phyloP scores from a whole-genome alignment of 208 protist genomes.

The Trypanosoma caninum region DNA sequence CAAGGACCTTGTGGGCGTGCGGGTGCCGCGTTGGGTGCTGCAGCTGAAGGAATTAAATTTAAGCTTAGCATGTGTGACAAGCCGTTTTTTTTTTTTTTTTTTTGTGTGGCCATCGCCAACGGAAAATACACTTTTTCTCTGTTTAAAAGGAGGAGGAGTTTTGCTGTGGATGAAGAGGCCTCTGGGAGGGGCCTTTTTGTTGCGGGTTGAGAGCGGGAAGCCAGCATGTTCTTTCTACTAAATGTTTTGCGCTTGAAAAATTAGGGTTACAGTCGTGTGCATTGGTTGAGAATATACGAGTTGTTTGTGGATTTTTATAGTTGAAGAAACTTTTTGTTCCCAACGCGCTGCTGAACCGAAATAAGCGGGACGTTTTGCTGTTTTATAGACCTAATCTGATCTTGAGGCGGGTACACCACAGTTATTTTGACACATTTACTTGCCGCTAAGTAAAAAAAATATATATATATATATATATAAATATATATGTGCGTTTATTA shows the following conservation, averaged over 20 bases:
- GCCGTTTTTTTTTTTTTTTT: background rate
- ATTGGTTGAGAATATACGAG: background rate
- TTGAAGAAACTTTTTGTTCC: conserved; percentile 11
- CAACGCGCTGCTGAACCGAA: background rate
- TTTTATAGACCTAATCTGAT: conserved; percentile 1
- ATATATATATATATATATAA: conserved; percentile 3
- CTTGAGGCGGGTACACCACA: conserved; percentile 19
- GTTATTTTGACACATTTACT: background rate
- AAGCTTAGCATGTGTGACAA: conserved; percentile 27
- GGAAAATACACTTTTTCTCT: background rate
- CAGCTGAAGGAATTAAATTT: conserved; percentile 43
- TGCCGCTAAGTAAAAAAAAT: conserved; percentile 2
- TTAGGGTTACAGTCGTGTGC: conserved; percentile 37
- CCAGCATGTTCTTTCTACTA: too few species aligned
- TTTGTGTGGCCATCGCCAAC: background rate
- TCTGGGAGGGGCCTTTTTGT: too few species aligned
- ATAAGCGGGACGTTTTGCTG: background rate
- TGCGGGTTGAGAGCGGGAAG: too few species aligned
- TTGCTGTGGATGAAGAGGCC: too few species aligned
- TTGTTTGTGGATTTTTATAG: conserved; percentile 4
- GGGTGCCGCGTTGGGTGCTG: conserved; percentile 23
- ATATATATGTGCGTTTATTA: too few species aligned
- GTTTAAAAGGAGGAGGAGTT: background rate
- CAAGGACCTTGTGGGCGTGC: conserved; percentile 19
- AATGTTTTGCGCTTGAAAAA: conserved; percentile 22